These are phyloP conservation scores for Boletus albobrunnescens DNA, from an alignment of 1,284 basidiomycete species.

Conservation along the genomic window DNA sequence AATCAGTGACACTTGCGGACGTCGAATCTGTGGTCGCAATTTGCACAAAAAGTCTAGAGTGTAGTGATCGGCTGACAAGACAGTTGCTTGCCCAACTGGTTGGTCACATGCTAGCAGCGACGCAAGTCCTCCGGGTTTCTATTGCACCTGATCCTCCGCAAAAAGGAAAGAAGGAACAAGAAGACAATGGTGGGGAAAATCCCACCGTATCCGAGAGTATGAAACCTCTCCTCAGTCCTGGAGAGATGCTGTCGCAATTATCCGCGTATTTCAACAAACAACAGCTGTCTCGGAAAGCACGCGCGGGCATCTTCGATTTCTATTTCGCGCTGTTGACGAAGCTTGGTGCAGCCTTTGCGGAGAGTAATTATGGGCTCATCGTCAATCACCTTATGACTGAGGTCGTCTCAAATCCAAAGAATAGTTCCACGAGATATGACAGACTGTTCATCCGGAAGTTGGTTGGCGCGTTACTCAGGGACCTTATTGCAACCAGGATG, in stretches of 20 bases:
- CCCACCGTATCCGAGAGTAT: slow-evolving; percentile 52
- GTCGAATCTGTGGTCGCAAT: slow-evolving; percentile 71
- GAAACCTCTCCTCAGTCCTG: slow-evolving; percentile 71
- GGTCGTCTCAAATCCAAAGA: slow-evolving; percentile 59
- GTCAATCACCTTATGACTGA: slow-evolving; percentile 78
- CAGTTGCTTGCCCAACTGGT: slow-evolving; percentile 75
- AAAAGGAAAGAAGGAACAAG: slow-evolving; percentile 66
- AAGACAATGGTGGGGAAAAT: slow-evolving; percentile 48
- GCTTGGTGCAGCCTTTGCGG: slow-evolving; percentile 78
- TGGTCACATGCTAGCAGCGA: slow-evolving; percentile 81
- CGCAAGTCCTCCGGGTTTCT: slow-evolving; percentile 70
- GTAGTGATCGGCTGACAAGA: slow-evolving; percentile 81
- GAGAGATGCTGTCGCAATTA: slow-evolving; percentile 80
- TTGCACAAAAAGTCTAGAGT: slow-evolving; percentile 76
- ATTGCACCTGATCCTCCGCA: slow-evolving; percentile 47
- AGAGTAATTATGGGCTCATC: slow-evolving; percentile 78
- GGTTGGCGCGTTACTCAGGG: slow-evolving; percentile 75
- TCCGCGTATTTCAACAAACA: slow-evolving; percentile 79
- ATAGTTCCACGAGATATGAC: slow-evolving; percentile 65
- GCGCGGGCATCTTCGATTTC: slow-evolving; percentile 86
- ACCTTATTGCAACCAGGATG: slow-evolving; percentile 85
- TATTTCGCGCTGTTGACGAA: slow-evolving; percentile 77
- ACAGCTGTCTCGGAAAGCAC: slow-evolving; percentile 62
- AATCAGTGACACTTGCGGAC: slow-evolving; percentile 60
- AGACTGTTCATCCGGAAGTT: slow-evolving; percentile 69